Evolutionary conservation across 2,329 filamentous ascomycete genomes (phyloP).

Genomic region (Pseudopyrenochaeta lycopersici): DNA sequence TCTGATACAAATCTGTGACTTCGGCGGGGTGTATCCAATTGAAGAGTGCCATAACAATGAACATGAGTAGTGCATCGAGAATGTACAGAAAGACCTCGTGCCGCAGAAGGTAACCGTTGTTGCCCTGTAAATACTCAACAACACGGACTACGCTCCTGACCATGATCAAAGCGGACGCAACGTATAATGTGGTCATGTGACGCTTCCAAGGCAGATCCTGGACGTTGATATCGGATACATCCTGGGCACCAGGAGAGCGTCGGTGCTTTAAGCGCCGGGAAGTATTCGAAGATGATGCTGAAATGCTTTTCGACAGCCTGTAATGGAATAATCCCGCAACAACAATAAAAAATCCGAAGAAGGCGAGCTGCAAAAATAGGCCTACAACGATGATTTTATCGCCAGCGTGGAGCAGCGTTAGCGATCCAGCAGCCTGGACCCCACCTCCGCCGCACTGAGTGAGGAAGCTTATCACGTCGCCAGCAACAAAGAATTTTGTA

Average conservation of each 20-base stretch:
- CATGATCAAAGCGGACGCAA: constrained; percentile 57
- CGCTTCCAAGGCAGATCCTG: constrained; percentile 38
- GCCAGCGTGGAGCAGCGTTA: constrained; percentile 14
- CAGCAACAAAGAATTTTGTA: constrained; percentile 57
- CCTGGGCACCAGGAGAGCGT: neutral
- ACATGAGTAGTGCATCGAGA: constrained; percentile 57
- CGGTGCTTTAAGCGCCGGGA: neutral
- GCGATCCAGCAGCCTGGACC: constrained; percentile 19
- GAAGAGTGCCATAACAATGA: constrained; percentile 53
- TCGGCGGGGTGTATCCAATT: constrained; percentile 49
- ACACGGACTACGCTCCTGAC: constrained; percentile 60
- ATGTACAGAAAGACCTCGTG: constrained; percentile 56
- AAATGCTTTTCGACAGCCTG: constrained; percentile 21
- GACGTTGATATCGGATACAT: too few relatives aligned
- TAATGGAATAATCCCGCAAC: constrained; percentile 26
- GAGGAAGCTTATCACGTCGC: constrained; percentile 57
- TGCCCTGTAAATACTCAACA: constrained; percentile 51
- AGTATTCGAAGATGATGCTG: constrained; percentile 12
- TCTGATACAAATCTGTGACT: constrained; percentile 23
- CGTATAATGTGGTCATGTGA: constrained; percentile 55
- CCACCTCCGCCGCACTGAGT: constrained; percentile 46
- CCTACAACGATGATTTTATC: constrained; percentile 31
- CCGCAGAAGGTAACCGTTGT: constrained; percentile 54
- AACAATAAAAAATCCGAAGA: constrained; percentile 59
- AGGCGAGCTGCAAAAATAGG: constrained; percentile 57